Evolutionary conservation across 805 yeast genomes (phyloP), one percentile per base, ranked within the genome.

Genomic region (Lachancea waltii): DNA sequence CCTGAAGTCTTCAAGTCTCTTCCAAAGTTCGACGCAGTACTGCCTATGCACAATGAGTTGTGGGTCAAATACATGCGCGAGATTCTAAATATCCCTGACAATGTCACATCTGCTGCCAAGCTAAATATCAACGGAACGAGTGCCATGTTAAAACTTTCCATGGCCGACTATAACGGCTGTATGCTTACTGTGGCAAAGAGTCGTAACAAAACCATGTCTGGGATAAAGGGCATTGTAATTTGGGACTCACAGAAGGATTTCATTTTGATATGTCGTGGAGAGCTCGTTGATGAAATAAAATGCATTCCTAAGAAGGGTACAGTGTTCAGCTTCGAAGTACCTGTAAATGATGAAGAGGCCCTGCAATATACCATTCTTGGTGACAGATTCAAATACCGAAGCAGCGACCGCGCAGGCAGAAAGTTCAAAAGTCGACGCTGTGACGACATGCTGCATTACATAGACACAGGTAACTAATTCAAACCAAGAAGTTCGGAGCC

Each of bases 141-240:
- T 11, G 49, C 77, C 1, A 57, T 82, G 15, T 64, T 75, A 5
- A 77, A 80, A 47, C 61, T 87, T 28, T 72, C 90, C 1, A 71
- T 81, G 43, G 85, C 92, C 1, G 97, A 87, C 51, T 82, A 73
- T 60, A 81, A 81, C 49, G 96, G 97, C 3, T 74, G 92, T n/a
- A 56, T 59, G 29, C 41, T 86, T 10, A 68, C 67, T 10, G 87
- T 87, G 0, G 50, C 67, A 2, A 71, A 75, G 33, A 68, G 85
- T n/a, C 60, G 63, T 15, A 81, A 80, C 50, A 63, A 68, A 4
- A 70, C 75, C 35, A 53, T 74, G 39, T 67, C 80, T 6, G 94
- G 92, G 0, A 49, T 70, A 22, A 47, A 65, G 26, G 97, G 97
- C 0, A 82, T 87, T 4, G 84, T 87, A 2, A 63, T 85, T 2